Evolutionary conservation across 306 rosid genomes (phyloP).

Genomic region (Purshia tridentata): DNA sequence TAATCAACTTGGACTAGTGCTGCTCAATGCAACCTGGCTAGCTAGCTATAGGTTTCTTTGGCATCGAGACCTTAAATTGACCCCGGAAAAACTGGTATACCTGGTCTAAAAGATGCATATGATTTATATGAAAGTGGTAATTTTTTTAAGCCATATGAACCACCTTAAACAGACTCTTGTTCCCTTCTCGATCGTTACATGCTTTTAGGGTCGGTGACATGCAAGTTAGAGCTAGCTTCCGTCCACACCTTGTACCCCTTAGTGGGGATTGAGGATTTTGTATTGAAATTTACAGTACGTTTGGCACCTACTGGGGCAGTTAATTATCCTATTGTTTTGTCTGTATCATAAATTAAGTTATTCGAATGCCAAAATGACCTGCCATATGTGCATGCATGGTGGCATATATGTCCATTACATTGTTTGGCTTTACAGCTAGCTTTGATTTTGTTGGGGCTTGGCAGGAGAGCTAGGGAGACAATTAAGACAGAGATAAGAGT

Average conservation of each 20-base stretch:
- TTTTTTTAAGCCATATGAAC: not conserved
- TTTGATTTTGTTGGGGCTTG: slow-evolving; percentile 30
- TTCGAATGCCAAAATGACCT: not conserved
- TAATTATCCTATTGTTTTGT: not conserved
- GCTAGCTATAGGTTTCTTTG: slow-evolving; percentile 17
- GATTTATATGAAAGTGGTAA: not conserved
- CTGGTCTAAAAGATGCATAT: slow-evolving; percentile 10
- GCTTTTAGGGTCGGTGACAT: slow-evolving; percentile 49
- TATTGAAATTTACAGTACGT: too few relatives aligned
- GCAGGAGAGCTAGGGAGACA: slow-evolving; percentile 53
- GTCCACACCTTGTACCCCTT: not conserved
- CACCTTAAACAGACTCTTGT: slow-evolving; percentile 29
- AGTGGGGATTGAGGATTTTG: too few relatives aligned
- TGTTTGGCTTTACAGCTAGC: slow-evolving; percentile 30
- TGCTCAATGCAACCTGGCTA: not conserved
- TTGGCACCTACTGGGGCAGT: too few relatives aligned
- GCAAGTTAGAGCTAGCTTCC: slow-evolving; percentile 11
- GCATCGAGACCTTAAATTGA: slow-evolving; percentile 64
- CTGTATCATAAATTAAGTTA: not conserved
- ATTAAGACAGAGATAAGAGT: slow-evolving; percentile 35
- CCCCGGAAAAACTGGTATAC: slow-evolving; percentile 30
- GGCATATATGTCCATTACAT: too few relatives aligned
- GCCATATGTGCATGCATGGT: not conserved
- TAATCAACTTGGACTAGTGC: slow-evolving; percentile 4
- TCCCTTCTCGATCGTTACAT: slow-evolving; percentile 20